Conservation (phyloP, 306 rosid genomes). For the Cucurbita maxima region DNA sequence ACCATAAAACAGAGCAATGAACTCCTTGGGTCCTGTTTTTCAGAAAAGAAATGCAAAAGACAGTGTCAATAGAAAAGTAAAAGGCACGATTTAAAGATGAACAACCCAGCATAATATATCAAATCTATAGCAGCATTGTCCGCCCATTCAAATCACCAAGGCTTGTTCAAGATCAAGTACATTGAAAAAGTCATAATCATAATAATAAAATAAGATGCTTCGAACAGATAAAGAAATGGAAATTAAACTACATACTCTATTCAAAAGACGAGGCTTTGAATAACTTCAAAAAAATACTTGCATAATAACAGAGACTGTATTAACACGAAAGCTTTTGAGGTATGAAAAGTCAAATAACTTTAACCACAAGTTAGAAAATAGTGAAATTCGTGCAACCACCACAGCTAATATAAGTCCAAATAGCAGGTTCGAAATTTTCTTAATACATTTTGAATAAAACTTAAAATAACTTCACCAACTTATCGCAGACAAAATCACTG, state of each 20-base stretch:
- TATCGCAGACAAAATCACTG: background rate
- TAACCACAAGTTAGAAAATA: background rate
- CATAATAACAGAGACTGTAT: background rate
- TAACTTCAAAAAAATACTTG: background rate
- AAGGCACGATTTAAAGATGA: background rate
- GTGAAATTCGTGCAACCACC: background rate
- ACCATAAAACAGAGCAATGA: conserved; percentile 66
- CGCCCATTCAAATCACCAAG: background rate
- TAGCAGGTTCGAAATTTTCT: background rate
- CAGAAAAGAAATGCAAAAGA: background rate
- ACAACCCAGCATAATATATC: background rate
- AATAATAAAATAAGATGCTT: background rate
- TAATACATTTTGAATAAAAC: background rate
- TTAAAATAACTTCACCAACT: background rate
- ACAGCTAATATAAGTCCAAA: background rate
- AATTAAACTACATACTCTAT: background rate
- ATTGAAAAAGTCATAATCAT: background rate
- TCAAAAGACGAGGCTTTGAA: background rate
- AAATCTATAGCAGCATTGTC: background rate
- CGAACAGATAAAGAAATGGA: background rate
- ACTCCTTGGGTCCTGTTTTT: conserved; percentile 83
- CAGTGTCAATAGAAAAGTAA: background rate
- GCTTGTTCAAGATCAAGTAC: background rate
- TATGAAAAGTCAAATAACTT: background rate
- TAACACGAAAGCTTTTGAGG: background rate